phyloP scores from a whole-genome alignment of 1,284 basidiomycete genomes.

The Microbotryum saponariae region DNA sequence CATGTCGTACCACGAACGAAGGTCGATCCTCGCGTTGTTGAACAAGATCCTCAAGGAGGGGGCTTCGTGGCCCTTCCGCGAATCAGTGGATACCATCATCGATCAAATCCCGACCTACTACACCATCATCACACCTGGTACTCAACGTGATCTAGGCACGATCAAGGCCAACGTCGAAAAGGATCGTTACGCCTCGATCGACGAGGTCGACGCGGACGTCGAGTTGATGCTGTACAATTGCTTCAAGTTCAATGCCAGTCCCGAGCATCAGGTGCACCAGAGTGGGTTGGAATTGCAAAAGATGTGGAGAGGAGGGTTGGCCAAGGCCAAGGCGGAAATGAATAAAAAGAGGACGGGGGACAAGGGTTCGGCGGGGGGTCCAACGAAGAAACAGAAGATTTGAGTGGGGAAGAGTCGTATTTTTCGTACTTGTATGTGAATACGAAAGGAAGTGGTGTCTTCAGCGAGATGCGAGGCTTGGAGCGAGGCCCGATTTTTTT shows the following conservation, averaged over 20 bases:
- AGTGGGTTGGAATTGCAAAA: conserved; percentile 41
- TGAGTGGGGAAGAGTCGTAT: not conserved
- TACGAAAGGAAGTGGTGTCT: too few relatives aligned
- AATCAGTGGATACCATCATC: conserved; percentile 53
- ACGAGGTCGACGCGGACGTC: conserved; percentile 71
- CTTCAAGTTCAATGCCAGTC: conserved; percentile 67
- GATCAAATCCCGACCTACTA: conserved; percentile 75
- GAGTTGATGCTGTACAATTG: conserved; percentile 79
- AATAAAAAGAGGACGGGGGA: conserved; percentile 6
- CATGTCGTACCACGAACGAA: conserved; percentile 71
- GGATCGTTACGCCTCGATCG: conserved; percentile 70
- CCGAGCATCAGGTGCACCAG: conserved; percentile 63
- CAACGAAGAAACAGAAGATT: conserved; percentile 6
- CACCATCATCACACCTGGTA: conserved; percentile 68
- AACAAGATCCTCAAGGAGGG: conserved; percentile 63
- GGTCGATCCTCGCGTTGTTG: conserved; percentile 64
- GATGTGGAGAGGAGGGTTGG: conserved; percentile 35
- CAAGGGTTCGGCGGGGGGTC: not conserved
- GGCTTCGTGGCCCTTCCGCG: conserved; percentile 45
- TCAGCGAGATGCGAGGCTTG: too few relatives aligned
- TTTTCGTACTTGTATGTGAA: too few relatives aligned
- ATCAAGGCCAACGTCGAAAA: conserved; percentile 74
- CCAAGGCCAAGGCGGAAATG: conserved; percentile 22
- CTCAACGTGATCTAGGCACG: conserved; percentile 76
- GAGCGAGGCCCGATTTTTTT: too few relatives aligned